Base-by-base conservation (phyloP, 2,329 filamentous ascomycete genomes). In the Pseudogymnoascus sp. region DNA sequence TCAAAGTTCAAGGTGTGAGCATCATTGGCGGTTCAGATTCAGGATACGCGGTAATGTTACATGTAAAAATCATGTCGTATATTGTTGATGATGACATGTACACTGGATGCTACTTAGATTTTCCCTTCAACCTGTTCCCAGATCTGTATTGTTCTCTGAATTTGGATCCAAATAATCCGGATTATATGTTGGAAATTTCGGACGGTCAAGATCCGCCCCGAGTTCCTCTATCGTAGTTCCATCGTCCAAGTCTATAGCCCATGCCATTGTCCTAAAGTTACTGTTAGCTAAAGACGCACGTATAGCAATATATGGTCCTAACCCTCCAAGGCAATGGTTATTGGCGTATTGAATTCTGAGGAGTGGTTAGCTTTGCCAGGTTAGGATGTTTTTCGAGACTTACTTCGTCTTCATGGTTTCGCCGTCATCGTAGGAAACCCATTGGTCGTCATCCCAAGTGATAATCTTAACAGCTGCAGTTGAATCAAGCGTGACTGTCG, bases 401-500 rank as follows among this genome's bases (percentile, higher is more conserved):
- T 56, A 21, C 50, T 56, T 56, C 16, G 6, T 56, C 16, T 56
- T 56, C 50, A 56, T 56, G 29, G 50, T 56, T 33, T 56, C 50
- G 6, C 56, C 53, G 21, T 66, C 61, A 60, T 66, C 61, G 47
- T 56, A 62, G 53, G 40, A 26, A 11, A 77, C 71, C 76, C 74
- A 79, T 62, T 78, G 72, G 64, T 77, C 67, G 1, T 61, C 63
- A 56, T 73, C 67, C 69, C 68, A 77, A 1, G 65, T 70, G 19
- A 77, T 62, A 11, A 70, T 71, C 63, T 76, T 74, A 14, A 76
- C 72, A 1, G 61, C 70, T 8, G 68, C 67, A 6, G 68, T 63
- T 40, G 72, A 66, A 19, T 76, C 70, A 21, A 71, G 64, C 5
- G 64, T 64, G 1, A 53, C 24, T 33, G 68, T 69, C 6, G 62